These are phyloP conservation scores for Cercospora sojina DNA, from an alignment of 2,329 filamentous ascomycete species.

Conservation along the genomic window DNA sequence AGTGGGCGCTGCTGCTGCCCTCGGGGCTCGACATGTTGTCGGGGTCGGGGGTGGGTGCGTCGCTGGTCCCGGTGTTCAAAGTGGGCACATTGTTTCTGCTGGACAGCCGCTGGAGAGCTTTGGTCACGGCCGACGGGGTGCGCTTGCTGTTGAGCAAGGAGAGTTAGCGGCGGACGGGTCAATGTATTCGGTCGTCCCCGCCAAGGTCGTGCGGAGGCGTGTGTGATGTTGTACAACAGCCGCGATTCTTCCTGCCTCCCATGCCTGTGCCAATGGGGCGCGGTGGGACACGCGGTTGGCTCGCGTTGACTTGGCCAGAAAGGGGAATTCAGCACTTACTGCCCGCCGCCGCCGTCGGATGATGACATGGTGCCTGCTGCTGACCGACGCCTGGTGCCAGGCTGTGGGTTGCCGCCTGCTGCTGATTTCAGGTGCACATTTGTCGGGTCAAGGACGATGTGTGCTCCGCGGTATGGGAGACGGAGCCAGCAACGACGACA, in stretches of 20 bases:
- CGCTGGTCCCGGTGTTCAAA: slow-evolving; percentile 22
- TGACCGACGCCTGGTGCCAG: neutral
- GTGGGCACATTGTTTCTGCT: slow-evolving; percentile 46
- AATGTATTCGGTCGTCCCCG: neutral
- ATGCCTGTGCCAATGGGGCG: neutral
- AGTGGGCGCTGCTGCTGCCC: slow-evolving; percentile 24
- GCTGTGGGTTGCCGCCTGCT: neutral
- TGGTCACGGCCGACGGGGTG: slow-evolving; percentile 53
- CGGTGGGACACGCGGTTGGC: neutral
- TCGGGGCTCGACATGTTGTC: slow-evolving; percentile 20
- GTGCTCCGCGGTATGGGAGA: neutral
- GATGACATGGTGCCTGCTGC: slow-evolving; percentile 9
- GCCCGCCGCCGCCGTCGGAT: slow-evolving; percentile 6
- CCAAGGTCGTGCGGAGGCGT: neutral
- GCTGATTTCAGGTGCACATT: neutral
- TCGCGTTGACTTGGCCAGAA: slow-evolving; percentile 6
- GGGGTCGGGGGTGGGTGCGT: slow-evolving; percentile 10
- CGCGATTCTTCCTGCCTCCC: neutral
- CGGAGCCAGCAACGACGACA: neutral
- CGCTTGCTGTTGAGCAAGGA: slow-evolving; percentile 41
- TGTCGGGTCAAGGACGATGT: neutral
- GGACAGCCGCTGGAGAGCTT: slow-evolving; percentile 55
- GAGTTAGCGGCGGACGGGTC: neutral
- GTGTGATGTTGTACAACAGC: neutral
- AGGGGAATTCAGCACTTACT: slow-evolving; percentile 5